These are phyloP conservation scores for Lanmaoa rubissima DNA, from an alignment of 768 basidiomycete genomes.

Conservation along the genomic window DNA sequence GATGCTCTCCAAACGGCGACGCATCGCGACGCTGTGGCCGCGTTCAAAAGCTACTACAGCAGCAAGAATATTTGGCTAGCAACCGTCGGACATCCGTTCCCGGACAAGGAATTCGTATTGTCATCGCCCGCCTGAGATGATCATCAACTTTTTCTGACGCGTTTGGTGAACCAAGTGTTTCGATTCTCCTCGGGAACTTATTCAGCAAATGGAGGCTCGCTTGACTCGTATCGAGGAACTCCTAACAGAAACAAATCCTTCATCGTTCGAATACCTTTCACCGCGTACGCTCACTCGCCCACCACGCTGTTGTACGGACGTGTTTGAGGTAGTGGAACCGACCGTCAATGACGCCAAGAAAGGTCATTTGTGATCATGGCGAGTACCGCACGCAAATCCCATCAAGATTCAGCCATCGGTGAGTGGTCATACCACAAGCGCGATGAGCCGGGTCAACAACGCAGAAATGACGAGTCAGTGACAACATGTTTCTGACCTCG, in stretches of 20 bases:
- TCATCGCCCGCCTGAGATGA: too few species aligned
- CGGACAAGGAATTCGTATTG: too few species aligned
- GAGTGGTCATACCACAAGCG: neutral
- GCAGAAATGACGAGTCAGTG: neutral
- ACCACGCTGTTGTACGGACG: neutral
- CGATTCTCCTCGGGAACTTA: too few species aligned
- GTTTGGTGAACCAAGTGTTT: too few species aligned
- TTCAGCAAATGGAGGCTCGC: too few species aligned
- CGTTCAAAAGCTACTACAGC: too few species aligned
- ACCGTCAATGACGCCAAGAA: conserved; percentile 3
- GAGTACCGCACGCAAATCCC: neutral
- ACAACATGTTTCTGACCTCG: conserved; percentile 2
- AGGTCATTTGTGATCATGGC: neutral
- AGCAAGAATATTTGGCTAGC: too few species aligned
- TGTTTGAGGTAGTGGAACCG: neutral
- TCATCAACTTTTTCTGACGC: too few species aligned
- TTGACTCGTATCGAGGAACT: neutral
- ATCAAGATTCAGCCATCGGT: neutral
- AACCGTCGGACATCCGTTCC: too few species aligned
- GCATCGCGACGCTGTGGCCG: too few species aligned
- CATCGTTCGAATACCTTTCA: neutral
- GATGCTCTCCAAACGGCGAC: too few species aligned
- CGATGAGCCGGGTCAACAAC: neutral
- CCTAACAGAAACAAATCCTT: conserved; percentile 2
- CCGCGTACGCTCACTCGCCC: neutral